Evolutionary conservation across 192 early-diverging fungal species (phyloP).

Genomic region (Pilaira anomala): DNA sequence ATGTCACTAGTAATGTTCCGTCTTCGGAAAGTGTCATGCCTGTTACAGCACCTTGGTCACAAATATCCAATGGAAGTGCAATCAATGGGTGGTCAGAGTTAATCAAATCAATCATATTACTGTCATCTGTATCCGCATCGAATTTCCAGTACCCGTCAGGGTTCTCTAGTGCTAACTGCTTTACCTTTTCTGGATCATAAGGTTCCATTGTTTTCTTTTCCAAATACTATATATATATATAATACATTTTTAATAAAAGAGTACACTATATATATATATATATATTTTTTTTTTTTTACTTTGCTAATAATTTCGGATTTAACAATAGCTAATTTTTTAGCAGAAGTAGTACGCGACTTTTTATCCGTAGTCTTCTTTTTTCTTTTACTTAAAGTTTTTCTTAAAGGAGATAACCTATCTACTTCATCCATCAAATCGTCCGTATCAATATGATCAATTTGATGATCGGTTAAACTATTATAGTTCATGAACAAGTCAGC

Average conservation of each 20-base stretch:
- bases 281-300: not conserved
- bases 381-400: conserved; percentile 1
- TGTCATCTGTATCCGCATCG: conserved; percentile 45
- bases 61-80: conserved; percentile 58
- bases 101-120: conserved; percentile 60
- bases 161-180: conserved; percentile 49
- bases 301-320: conserved; percentile 10
- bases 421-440: conserved; percentile 27
- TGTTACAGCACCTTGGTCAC: conserved; percentile 77
- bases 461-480: not conserved
- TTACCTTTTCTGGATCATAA: conserved; percentile 40
- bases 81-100: conserved; percentile 69
- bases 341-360: not conserved
- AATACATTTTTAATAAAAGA: not conserved
- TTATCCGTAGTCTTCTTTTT: not conserved
- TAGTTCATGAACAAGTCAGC: not conserved
- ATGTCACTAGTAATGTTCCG: conserved; percentile 81
- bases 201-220: conserved; percentile 2
- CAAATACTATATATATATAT: not conserved
- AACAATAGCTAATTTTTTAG: not conserved
- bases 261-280: not conserved
- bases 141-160: conserved; percentile 62
- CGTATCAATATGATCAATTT: conserved; percentile 23
- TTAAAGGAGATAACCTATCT: conserved; percentile 10
- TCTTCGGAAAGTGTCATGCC: conserved; percentile 84